A percentile compares a stretch with the other conserved stretches of the same genome.
These are phyloP conservation scores for Cladosporium sp. DNA, from an alignment of 2,329 filamentous ascomycete species.

Conservation along the genomic window DNA sequence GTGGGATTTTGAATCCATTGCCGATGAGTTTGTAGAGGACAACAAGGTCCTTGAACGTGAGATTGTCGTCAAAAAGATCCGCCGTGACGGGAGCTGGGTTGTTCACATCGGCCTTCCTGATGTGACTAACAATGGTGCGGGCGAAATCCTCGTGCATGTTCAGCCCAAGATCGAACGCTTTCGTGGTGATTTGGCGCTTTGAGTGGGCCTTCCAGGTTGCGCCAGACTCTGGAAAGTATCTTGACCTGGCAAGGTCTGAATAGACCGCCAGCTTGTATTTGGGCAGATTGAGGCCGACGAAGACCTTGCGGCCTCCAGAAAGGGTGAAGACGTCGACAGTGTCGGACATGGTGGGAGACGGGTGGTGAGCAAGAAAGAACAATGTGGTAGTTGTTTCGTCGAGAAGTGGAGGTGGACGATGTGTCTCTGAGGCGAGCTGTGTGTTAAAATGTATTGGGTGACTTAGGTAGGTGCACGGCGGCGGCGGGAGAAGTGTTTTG, in stretches of 20 bases:
- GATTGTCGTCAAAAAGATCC: not conserved
- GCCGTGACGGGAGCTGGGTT: not conserved
- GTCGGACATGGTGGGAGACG: too few relatives aligned
- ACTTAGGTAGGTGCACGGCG: too few relatives aligned
- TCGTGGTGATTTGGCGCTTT: too few relatives aligned
- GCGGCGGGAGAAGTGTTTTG: too few relatives aligned
- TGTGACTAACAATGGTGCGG: not conserved
- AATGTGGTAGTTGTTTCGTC: too few relatives aligned
- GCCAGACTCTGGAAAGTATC: not conserved
- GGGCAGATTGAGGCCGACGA: conserved; percentile 4
- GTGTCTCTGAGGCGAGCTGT: too few relatives aligned
- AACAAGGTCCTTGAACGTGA: not conserved
- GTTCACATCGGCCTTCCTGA: not conserved
- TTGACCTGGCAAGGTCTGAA: conserved; percentile 7
- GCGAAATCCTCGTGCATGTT: not conserved
- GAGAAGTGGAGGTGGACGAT: too few relatives aligned
- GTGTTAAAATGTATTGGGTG: too few relatives aligned
- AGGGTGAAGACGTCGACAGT: not conserved
- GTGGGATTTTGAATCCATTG: not conserved
- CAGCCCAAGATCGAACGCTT: not conserved
- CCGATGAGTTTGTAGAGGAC: not conserved
- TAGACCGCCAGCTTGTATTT: conserved; percentile 6
- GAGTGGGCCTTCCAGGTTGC: not conserved
- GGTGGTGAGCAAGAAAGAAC: too few relatives aligned
- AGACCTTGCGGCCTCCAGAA: not conserved